Conservation (phyloP, 1,284 basidiomycete species). For the Cutaneotrichosporon curvatum region DNA sequence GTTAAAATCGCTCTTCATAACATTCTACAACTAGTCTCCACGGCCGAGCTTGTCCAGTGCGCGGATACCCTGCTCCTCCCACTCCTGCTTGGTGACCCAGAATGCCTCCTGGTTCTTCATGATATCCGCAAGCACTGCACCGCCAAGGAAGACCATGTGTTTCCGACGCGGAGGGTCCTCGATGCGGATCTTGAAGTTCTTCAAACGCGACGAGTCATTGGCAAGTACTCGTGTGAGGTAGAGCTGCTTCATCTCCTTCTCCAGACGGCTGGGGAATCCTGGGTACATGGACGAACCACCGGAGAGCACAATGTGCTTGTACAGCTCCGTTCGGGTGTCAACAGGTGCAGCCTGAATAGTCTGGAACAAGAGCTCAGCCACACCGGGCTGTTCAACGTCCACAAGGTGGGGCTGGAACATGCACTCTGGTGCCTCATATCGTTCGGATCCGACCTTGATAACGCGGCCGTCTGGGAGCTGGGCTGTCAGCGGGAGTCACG, state of each 20-base stretch:
- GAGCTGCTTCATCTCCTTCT: constrained; percentile 99
- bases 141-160: constrained; percentile 99
- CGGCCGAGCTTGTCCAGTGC: constrained; percentile 70
- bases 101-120: constrained; percentile 94
- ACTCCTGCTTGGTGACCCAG: constrained; percentile 89
- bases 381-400: constrained; percentile 92
- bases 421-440: constrained; percentile 99
- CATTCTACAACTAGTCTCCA: constrained; percentile 36
- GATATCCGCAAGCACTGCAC: constrained; percentile 92
- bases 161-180: constrained; percentile 97
- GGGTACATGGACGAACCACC: constrained; percentile 99
- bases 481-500: background rate
- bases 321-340: constrained; percentile 83
- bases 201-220: constrained; percentile 76
- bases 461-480: constrained; percentile 91
- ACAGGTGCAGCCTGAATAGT: constrained; percentile 90
- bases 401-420: constrained; percentile 99
- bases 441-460: constrained; percentile 96
- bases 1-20: background rate
- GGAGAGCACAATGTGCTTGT: constrained; percentile 96
- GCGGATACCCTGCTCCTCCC: constrained; percentile 78
- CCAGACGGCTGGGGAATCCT: constrained; percentile 87
- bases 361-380: constrained; percentile 95
- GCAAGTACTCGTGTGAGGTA: constrained; percentile 83
- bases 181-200: constrained; percentile 98